These are phyloP conservation scores for Monilinia vaccinii-corymbosi DNA, from an alignment of 2,329 filamentous ascomycete genomes.

Conservation along the genomic window DNA sequence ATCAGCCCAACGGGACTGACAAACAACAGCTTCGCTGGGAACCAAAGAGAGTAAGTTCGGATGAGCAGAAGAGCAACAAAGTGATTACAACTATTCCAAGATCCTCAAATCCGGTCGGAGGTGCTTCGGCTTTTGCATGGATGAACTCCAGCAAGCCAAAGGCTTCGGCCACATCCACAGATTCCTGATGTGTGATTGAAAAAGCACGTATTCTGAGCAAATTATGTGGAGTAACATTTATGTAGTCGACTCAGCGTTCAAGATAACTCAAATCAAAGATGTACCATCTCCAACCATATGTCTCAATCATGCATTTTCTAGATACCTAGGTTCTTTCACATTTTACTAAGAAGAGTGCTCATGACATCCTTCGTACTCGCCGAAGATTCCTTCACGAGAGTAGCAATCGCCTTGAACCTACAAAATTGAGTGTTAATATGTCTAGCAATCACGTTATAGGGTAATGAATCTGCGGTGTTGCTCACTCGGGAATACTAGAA, in stretches of 20 bases:
- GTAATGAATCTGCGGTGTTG: neutral
- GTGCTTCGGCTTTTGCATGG: slow-evolving; percentile 92
- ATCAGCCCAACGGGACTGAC: slow-evolving; percentile 34
- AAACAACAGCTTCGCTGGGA: slow-evolving; percentile 39
- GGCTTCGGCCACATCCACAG: slow-evolving; percentile 12
- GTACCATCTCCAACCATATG: neutral
- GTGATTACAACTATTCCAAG: slow-evolving; percentile 36
- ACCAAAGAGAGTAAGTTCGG: slow-evolving; percentile 37
- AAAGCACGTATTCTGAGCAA: neutral
- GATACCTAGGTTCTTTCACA: slow-evolving; percentile 23
- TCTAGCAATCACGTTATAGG: neutral
- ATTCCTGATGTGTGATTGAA: slow-evolving; percentile 3
- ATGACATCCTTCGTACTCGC: slow-evolving; percentile 62
- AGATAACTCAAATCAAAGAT: neutral
- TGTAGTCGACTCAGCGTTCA: neutral
- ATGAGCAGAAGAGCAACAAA: slow-evolving; percentile 26
- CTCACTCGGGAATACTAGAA: slow-evolving; percentile 46
- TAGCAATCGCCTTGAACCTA: slow-evolving; percentile 55
- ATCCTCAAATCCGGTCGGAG: slow-evolving; percentile 74
- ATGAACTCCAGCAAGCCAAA: slow-evolving; percentile 47
- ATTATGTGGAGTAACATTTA: neutral
- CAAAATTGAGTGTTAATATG: neutral
- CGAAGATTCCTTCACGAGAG: slow-evolving; percentile 69
- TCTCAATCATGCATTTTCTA: neutral
- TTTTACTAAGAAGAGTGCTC: slow-evolving; percentile 55